Evolutionary conservation across 1,284 basidiomycete species (phyloP), one percentile per base, ranked within the genome.

Genomic region (Cryptococcus jaspeensis): DNA sequence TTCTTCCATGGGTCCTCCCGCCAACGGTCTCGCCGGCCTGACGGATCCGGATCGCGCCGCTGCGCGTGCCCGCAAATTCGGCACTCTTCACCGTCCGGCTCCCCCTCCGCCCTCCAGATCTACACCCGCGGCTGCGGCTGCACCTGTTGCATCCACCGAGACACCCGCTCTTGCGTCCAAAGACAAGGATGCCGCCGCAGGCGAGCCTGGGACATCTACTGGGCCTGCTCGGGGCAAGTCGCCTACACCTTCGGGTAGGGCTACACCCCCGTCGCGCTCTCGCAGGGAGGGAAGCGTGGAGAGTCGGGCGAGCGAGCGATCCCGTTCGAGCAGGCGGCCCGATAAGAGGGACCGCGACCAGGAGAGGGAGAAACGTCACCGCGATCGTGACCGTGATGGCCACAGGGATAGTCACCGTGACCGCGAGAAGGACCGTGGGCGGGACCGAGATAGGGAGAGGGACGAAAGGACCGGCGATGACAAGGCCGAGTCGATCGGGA

Each of bases 371-470:
- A n/a, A 32, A 32, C 28, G 28, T 32, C 28, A 32, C 28, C 28
- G 28, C 9, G 28, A 32, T 32, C 28, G 28, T 55, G 41, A 58
- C 40, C n/a, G 50, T 36, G 42, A 53, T 28, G 49, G 63, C 9
- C 58, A 74, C 35, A 66, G 73, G 51, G 81, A 82, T 9, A 67
- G 74, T 3, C 77, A 78, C 50, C 74, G 74, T 22, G 79, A 81
- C 6, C 73, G 28, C 9, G 78, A 8, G 78, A 80, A 13, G 69
- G 76, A 47, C 45, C 48, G 42, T 40, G 51, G 52, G 55, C 56
- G 41, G 47, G 63, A 55, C 5, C 38, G 43, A 42, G 52, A 53
- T 50, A 42, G 54, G 41, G 58, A 46, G 40, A 50, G 43, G 62
- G 61, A 57, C 20, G 45, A 43, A 22, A 50, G 58, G 35, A 50